Conservation (phyloP, 176 grass and related monocot species). For the Musa itinerans region DNA sequence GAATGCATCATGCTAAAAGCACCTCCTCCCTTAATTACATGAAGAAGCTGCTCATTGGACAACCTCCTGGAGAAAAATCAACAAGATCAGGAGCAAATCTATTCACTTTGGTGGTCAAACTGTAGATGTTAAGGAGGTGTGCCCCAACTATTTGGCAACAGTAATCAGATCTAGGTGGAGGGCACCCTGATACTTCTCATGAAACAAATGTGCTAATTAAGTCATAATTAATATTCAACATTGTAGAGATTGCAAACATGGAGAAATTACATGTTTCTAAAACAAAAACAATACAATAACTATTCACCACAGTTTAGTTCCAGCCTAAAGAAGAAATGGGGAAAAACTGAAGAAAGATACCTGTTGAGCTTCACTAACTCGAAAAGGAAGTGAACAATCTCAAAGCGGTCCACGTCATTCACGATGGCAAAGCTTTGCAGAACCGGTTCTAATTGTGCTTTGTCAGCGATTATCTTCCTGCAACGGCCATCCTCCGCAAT, state of each 20-base stretch:
- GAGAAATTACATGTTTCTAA: not conserved
- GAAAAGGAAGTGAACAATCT: slow-evolving; percentile 46
- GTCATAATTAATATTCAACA: not conserved
- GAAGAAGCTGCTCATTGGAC: slow-evolving; percentile 34
- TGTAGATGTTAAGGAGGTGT: not conserved
- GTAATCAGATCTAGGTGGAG: not conserved
- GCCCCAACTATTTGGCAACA: not conserved
- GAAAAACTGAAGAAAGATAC: slow-evolving; percentile 8
- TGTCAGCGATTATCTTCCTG: slow-evolving; percentile 42
- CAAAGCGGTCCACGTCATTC: slow-evolving; percentile 34
- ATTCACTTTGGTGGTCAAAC: not conserved
- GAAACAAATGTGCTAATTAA: not conserved
- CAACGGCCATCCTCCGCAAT: slow-evolving; percentile 43
- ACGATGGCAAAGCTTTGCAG: slow-evolving; percentile 47
- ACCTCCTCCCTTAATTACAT: slow-evolving; percentile 38
- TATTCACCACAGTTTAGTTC: not conserved
- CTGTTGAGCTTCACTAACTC: slow-evolving; percentile 50
- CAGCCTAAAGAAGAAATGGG: not conserved
- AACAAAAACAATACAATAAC: not conserved
- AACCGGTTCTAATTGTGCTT: slow-evolving; percentile 20
- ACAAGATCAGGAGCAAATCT: not conserved
- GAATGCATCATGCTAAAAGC: slow-evolving; percentile 61
- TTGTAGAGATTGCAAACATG: not conserved
- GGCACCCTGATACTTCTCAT: not conserved
- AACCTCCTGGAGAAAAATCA: slow-evolving; percentile 24